Conservation (phyloP, 805 yeast species). For the Yamadazyma nakazawae region DNA sequence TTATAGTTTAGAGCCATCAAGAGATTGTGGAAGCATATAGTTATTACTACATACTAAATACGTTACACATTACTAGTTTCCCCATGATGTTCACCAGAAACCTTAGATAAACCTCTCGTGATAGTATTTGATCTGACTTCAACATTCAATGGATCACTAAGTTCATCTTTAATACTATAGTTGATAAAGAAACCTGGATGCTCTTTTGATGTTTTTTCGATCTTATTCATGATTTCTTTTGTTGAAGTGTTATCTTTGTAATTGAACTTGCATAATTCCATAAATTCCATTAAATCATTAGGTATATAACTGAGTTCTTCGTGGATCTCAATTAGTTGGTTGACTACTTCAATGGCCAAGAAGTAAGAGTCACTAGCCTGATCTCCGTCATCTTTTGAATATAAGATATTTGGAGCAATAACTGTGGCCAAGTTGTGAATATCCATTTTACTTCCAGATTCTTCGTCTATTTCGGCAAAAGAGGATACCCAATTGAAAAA, state of each 20-base stretch:
- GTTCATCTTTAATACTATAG: constrained; percentile 15
- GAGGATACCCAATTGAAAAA: constrained; percentile 96
- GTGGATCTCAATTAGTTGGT: constrained; percentile 75
- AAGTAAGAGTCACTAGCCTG: constrained; percentile 69
- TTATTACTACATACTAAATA: neutral
- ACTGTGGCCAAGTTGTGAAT: constrained; percentile 94
- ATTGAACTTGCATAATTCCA: constrained; percentile 33
- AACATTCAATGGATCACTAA: constrained; percentile 18
- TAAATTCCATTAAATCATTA: constrained; percentile 50
- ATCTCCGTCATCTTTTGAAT: constrained; percentile 37
- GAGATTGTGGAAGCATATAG: neutral
- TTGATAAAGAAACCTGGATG: constrained; percentile 26
- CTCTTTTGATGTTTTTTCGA: constrained; percentile 32
- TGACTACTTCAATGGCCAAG: constrained; percentile 86
- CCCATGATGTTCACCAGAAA: constrained; percentile 26
- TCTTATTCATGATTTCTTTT: constrained; percentile 34
- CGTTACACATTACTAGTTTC: constrained; percentile 22
- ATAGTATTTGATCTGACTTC: constrained; percentile 30
- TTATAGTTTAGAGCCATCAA: neutral
- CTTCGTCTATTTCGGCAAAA: constrained; percentile 88
- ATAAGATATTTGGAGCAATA: constrained; percentile 85
- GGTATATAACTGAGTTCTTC: constrained; percentile 81
- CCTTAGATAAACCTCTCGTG: constrained; percentile 29
- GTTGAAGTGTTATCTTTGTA: constrained; percentile 21
- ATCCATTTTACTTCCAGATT: constrained; percentile 88